phyloP scores from a whole-genome alignment of 805 yeast species.

The Saccharomyces kudriavzevii region DNA sequence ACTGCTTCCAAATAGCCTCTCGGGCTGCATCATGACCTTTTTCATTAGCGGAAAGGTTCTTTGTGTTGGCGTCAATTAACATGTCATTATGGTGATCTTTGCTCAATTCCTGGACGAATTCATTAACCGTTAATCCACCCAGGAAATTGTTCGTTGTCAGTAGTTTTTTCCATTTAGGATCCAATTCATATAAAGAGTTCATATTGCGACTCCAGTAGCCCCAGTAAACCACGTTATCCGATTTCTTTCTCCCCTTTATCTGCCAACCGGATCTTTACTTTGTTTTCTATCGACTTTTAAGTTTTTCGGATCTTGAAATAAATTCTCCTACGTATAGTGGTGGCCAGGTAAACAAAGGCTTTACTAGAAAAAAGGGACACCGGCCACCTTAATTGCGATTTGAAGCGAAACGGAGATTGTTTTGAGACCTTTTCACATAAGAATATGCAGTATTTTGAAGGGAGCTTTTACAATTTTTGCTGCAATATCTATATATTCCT shows the following conservation, averaged over 20 bases:
- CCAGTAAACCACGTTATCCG: not conserved
- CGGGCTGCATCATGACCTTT: slow-evolving; percentile 1
- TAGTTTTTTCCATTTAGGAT: slow-evolving; percentile 50
- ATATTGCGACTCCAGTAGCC: slow-evolving; percentile 20
- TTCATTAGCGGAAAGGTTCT: not conserved
- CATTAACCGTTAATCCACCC: slow-evolving; percentile 63
- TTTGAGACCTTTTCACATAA: not conserved
- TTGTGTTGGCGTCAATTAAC: not conserved
- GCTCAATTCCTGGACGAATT: slow-evolving; percentile 72
- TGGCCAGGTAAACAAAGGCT: not conserved
- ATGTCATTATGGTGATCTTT: slow-evolving; percentile 40
- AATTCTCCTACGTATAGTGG: not conserved
- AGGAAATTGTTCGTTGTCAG: slow-evolving; percentile 56
- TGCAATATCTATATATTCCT: too few species aligned
- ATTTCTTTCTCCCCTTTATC: slow-evolving; percentile 8
- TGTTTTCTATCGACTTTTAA: not conserved
- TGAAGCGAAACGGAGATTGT: not conserved
- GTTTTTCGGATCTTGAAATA: not conserved
- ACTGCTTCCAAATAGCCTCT: slow-evolving; percentile 16
- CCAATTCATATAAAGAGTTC: slow-evolving; percentile 49
- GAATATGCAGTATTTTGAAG: too few species aligned
- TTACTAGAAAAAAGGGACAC: not conserved
- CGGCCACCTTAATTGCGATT: not conserved
- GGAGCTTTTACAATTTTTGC: not conserved
- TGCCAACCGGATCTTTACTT: not conserved